These are phyloP conservation scores for Amanita subjunquillea DNA, from an alignment of 768 basidiomycete genomes.

Conservation along the genomic window DNA sequence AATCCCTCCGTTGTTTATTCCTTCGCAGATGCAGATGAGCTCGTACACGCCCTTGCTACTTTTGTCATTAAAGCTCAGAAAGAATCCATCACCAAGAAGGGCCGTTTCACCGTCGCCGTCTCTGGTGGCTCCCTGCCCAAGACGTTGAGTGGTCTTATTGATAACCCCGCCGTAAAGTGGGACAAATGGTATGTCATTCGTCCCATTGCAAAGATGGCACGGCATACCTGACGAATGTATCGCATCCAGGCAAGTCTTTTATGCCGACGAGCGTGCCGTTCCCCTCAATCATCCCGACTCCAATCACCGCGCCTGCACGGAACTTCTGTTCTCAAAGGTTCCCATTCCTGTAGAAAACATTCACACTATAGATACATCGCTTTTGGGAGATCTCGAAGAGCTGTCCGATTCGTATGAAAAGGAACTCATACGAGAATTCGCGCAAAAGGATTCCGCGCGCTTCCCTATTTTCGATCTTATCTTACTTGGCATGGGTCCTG, in stretches of 20 bases:
- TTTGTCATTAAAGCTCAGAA: constrained; percentile 85
- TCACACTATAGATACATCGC: constrained; percentile 64
- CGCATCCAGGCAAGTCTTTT: constrained; percentile 82
- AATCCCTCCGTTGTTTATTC: constrained; percentile 61
- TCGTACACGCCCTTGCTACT: constrained; percentile 59
- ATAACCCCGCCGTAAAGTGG: constrained; percentile 68
- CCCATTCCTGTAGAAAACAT: constrained; percentile 71
- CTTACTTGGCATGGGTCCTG: constrained; percentile 92
- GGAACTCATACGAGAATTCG: constrained; percentile 83
- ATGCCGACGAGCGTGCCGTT: constrained; percentile 92
- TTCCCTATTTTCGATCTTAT: constrained; percentile 98
- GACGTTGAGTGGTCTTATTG: constrained; percentile 64
- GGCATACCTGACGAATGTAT: background rate
- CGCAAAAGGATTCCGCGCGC: constrained; percentile 84
- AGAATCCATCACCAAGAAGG: constrained; percentile 82
- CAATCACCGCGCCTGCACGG: constrained; percentile 71
- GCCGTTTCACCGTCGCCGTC: constrained; percentile 85
- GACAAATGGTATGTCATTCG: constrained; percentile 68
- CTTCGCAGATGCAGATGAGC: constrained; percentile 44
- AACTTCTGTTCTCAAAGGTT: constrained; percentile 72
- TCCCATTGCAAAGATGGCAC: background rate
- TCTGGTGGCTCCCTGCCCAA: constrained; percentile 90
- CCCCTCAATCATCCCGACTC: constrained; percentile 90
- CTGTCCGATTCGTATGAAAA: constrained; percentile 76
- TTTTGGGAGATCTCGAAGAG: constrained; percentile 69